These are phyloP conservation scores for Russula griseocarnosa DNA, from an alignment of 768 basidiomycete genomes.

Conservation along the genomic window DNA sequence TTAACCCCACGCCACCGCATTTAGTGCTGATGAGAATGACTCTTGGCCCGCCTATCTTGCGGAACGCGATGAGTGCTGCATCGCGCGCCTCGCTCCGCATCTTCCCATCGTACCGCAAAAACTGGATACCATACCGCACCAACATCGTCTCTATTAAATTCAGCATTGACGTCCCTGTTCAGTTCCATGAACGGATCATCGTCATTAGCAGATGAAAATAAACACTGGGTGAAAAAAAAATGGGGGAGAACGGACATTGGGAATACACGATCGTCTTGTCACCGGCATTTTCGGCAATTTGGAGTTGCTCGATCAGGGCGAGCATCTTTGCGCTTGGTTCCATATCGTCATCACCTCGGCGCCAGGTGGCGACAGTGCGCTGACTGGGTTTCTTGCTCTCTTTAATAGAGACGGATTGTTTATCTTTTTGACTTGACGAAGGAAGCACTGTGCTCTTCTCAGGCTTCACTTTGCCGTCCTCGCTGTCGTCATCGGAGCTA, in stretches of 20 bases:
- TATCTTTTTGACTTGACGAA: conserved; percentile 3
- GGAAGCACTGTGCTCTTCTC: not conserved
- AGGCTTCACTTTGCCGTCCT: not conserved
- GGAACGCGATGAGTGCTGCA: conserved; percentile 49
- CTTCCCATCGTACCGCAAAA: conserved; percentile 62
- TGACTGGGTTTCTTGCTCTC: conserved; percentile 21
- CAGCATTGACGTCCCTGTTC: conserved; percentile 67
- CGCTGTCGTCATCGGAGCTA: conserved; percentile 8
- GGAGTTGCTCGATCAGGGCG: conserved; percentile 50
- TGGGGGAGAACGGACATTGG: conserved; percentile 47
- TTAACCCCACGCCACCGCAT: conserved; percentile 65
- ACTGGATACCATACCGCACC: conserved; percentile 53
- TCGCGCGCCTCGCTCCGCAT: conserved; percentile 57
- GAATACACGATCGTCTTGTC: conserved; percentile 72
- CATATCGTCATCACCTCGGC: conserved; percentile 55
- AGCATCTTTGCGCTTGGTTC: conserved; percentile 70
- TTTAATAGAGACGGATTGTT: conserved; percentile 33
- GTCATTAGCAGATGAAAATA: not conserved
- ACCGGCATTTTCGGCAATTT: conserved; percentile 54
- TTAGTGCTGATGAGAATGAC: conserved; percentile 66
- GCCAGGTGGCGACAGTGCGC: conserved; percentile 48
- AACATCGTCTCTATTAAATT: conserved; percentile 61
- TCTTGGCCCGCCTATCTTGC: conserved; percentile 51
- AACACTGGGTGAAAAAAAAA: not conserved
- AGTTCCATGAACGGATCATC: not conserved